Percentiles rank a stretch among this genome's conserved stretches.
These are phyloP conservation scores for Fusarium chaquense DNA, from an alignment of 2,329 filamentous ascomycete species.

Conservation along the genomic window DNA sequence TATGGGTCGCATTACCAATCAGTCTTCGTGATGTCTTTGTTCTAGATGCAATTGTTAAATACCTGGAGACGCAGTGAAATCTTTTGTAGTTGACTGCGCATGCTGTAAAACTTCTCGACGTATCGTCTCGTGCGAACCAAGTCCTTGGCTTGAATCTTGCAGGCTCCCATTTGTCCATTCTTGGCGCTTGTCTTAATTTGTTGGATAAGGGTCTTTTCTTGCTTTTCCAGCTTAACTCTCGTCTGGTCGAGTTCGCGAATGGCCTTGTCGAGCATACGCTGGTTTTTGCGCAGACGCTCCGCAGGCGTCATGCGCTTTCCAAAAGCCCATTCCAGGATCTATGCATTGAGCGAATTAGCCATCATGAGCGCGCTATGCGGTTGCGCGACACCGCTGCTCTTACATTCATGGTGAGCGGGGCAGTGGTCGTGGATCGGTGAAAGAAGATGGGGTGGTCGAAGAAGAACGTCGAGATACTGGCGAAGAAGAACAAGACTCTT, in stretches of 20 bases:
- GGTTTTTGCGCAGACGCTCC: constrained; percentile 91
- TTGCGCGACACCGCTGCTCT: constrained; percentile 40
- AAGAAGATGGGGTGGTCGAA: background rate
- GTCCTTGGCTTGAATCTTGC: constrained; percentile 98
- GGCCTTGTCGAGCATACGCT: constrained; percentile 95
- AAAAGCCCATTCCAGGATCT: constrained; percentile 99
- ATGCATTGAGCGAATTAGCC: constrained; percentile 37
- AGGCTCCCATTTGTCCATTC: constrained; percentile 97
- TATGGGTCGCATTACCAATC: constrained; percentile 53
- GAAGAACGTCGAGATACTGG: background rate
- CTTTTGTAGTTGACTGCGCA: constrained; percentile 96
- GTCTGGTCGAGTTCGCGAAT: constrained; percentile 96
- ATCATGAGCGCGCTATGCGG: constrained; percentile 29
- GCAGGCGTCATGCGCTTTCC: constrained; percentile 99
- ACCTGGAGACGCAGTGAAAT: constrained; percentile 96
- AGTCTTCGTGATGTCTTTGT: constrained; percentile 11
- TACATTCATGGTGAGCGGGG: constrained; percentile 49
- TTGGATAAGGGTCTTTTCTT: constrained; percentile 95
- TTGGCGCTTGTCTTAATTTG: constrained; percentile 99
- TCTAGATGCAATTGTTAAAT: constrained; percentile 28
- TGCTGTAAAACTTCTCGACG: constrained; percentile 97
- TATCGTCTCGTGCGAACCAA: constrained; percentile 92
- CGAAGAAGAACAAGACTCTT: background rate
- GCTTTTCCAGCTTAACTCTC: constrained; percentile 94
- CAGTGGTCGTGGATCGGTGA: constrained; percentile 12